Evolutionary conservation across 805 yeast species (phyloP).

Genomic region (Suhomyces prunicola): DNA sequence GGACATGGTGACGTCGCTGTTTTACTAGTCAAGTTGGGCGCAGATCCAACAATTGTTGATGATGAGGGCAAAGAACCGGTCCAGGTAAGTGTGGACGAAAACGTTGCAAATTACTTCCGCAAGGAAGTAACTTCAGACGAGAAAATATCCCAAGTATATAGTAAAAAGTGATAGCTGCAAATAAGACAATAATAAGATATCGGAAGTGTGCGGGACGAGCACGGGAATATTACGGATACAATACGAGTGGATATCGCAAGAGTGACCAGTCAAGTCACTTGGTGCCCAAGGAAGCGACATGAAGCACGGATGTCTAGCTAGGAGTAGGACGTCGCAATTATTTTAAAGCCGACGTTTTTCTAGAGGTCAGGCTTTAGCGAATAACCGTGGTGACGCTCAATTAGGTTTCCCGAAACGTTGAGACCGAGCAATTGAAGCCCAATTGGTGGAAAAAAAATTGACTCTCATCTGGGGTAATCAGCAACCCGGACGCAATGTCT

Average conservation of each 20-base stretch:
- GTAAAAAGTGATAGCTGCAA: not conserved
- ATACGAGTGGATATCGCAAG: not conserved
- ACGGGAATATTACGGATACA: not conserved
- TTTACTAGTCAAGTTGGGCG: conserved; percentile 60
- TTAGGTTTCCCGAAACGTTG: not conserved
- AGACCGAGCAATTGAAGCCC: not conserved
- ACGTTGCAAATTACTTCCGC: conserved; percentile 21
- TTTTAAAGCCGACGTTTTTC: not conserved
- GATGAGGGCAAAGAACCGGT: conserved; percentile 47
- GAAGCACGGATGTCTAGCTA: not conserved
- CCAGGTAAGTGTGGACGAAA: conserved; percentile 36
- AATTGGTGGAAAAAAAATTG: not conserved
- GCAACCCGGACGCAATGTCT: not conserved
- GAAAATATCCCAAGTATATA: not conserved
- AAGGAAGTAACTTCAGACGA: not conserved
- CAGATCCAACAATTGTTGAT: conserved; percentile 50
- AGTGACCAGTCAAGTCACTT: not conserved
- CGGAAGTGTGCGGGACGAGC: not conserved
- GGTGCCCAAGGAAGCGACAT: not conserved
- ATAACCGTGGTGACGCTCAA: not conserved
- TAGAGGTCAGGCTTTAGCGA: not conserved
- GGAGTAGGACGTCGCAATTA: not conserved
- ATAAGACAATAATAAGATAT: not conserved
- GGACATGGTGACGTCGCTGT: conserved; percentile 80
- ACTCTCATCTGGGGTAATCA: not conserved